Evolutionary conservation across 306 rosid species (phyloP), one percentile per base, ranked within the genome.

Genomic region (Acacia crassicarpa): DNA sequence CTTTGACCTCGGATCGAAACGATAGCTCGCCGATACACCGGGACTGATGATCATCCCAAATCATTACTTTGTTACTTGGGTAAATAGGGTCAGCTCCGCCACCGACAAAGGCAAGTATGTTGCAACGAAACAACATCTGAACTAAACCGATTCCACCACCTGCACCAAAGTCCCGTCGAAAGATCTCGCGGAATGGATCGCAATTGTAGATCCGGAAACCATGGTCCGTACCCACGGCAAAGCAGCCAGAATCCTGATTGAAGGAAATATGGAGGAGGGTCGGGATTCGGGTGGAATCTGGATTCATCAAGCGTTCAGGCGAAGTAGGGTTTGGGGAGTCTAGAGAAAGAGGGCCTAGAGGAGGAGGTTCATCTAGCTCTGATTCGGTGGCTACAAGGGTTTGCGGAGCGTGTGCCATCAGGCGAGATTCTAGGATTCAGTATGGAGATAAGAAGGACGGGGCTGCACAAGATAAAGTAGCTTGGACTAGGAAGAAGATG

Each of bases 141-240:
- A 92, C 97, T 13, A 83, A 32, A 0, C 89, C 91, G 62, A 91
- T 79, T 43, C 94, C 94, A 15, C 95, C 94, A 9, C 81, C 88
- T 0, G 86, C 79, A 20, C 86, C 91, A 63, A 90, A 89, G 20
- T 92, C 97, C 0, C 92, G 94, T 8, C 93, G 87, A 80, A 89
- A 85, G 23, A 94, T 87, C 85, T 94, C 93, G 23, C 92, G 85
- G 83, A 92, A 88, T 5, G 95, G 98, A 66, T 94, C 97, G 87
- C 98, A 94, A 85, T 88, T 86, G 90, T 78, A 92, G 85, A 92
- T 84, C 4, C 91, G 91, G 90, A 94, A 94, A 35, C 98, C 98
- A 19, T 45, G 69, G 70, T 89, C 92, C 40, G 94, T 94, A 81
- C 90, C 98, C 30, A 75, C 86, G 41, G 97, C 86, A 89, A 94